Base-by-base conservation (phyloP, 202 grass and related monocot species). In the Digitaria exilis region DNA sequence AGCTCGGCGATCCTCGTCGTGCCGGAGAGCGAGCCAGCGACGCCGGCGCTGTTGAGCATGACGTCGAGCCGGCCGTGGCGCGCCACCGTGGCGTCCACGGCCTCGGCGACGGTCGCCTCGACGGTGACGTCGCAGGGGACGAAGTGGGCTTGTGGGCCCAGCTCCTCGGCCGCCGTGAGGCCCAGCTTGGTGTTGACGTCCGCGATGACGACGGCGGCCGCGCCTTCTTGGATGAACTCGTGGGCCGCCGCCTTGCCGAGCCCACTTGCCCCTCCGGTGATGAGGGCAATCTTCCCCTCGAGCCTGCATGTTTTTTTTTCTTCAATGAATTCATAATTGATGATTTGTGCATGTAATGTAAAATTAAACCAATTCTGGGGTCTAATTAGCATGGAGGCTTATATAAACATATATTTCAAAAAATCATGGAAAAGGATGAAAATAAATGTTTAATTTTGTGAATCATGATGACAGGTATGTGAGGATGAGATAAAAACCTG, bases 31-130 rank as follows among this genome's bases (percentile, higher is more conserved):
- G 89, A 35, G 4, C 91, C 93, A 0, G 60, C 34, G 9, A 93
- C 76, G 29, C 93, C 91, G 7, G 96, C 96, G 71, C 89, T 98
- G 89, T 87, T 95, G 87, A 93, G 89, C 88, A 98, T 60, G 46
- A 98, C 44, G 76, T 93, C 82, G 0, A 98, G 84, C 19, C 85
- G 87, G 45, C 95, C 90, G 51, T 95, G 84, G 30, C 44, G 50
- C 30, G 84, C 56, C 37, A 97, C 62, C 46, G 89, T 66, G 58
- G 50, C 44, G 84, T 95, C 87, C 9, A 95, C 89, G 3, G 87
- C 83, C 1, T 71, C 85, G 13, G 93, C 88, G 32, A 98, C 77
- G 58, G 79, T 80, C 24, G 70, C 77, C 85, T 98, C 96, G 22
- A 31, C 70, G 11, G 87, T 59, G 11, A 98, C 96, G 60, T 98